A percentile compares a stretch with the other conserved stretches of the same genome.
Conservation (phyloP, 345 rosid genomes). For the Brassica incana region DNA sequence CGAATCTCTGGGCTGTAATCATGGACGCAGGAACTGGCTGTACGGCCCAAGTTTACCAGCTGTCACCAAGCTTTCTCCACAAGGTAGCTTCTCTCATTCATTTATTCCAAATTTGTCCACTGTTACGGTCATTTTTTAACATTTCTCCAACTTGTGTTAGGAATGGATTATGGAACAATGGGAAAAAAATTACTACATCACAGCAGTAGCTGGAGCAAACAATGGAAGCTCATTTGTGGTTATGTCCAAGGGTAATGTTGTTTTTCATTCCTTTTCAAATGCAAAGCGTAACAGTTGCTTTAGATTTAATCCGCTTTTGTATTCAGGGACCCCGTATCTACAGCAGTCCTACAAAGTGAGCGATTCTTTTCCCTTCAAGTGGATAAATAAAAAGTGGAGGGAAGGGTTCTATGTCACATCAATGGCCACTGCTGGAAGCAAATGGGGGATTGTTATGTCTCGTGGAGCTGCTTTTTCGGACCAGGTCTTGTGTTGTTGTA, state of each 20-base stretch:
- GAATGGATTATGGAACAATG: conserved; percentile 99
- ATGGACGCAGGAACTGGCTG: conserved; percentile 98
- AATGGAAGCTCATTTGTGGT: conserved; percentile 90
- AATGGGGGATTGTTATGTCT: conserved; percentile 98
- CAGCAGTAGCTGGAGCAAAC: conserved; percentile 90
- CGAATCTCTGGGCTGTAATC: conserved; percentile 93
- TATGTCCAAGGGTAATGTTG: conserved; percentile 85
- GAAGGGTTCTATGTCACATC: conserved; percentile 91
- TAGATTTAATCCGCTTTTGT: not conserved
- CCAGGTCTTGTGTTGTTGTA: conserved; percentile 54
- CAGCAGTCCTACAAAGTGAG: conserved; percentile 99
- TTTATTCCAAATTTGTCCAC: not conserved
- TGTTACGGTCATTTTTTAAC: not conserved
- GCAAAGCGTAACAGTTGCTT: not conserved
- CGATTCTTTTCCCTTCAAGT: conserved; percentile 93
- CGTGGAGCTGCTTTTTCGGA: conserved; percentile 89
- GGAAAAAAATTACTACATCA: conserved; percentile 93
- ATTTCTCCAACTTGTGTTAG: conserved; percentile 37
- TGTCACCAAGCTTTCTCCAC: conserved; percentile 74
- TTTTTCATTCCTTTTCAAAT: not conserved
- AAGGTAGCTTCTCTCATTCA: conserved; percentile 56
- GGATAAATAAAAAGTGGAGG: conserved; percentile 97
- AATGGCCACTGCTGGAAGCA: conserved; percentile 94
- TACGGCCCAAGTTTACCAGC: conserved; percentile 77
- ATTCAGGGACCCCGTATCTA: conserved; percentile 79